A percentile compares a stretch with the other conserved stretches of the same genome.
phyloP scores from a whole-genome alignment of 768 basidiomycete species.

The Boletus subparvulus region DNA sequence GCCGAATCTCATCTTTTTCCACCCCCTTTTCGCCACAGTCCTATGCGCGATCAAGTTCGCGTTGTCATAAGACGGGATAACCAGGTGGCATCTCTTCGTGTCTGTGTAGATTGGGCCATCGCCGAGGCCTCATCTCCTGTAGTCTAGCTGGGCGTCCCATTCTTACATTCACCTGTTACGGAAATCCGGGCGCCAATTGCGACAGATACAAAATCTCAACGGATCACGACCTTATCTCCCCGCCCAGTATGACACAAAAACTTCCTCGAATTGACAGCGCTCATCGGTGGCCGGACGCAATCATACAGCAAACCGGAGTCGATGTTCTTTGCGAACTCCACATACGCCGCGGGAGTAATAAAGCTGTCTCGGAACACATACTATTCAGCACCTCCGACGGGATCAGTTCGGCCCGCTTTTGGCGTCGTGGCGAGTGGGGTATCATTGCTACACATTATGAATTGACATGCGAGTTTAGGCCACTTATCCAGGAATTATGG shows the following conservation, averaged over 20 bases:
- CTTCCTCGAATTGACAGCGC: slow-evolving; percentile 13
- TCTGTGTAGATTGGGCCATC: slow-evolving; percentile 16
- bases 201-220: slow-evolving; percentile 20
- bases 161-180: neutral
- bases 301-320: slow-evolving; percentile 6
- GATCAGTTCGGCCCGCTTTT: slow-evolving; percentile 1
- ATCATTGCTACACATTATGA: neutral
- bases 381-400: slow-evolving; percentile 5
- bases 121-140: slow-evolving; percentile 7
- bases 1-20: slow-evolving; percentile 22
- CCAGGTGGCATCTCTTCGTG: slow-evolving; percentile 4
- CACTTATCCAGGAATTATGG: neutral
- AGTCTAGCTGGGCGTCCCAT: neutral
- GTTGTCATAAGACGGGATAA: slow-evolving; percentile 4
- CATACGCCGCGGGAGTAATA: slow-evolving; percentile 29
- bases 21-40: slow-evolving; percentile 29
- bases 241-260: slow-evolving; percentile 5
- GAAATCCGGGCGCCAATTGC: slow-evolving; percentile 5
- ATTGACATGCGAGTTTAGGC: neutral
- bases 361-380: slow-evolving; percentile 14
- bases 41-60: slow-evolving; percentile 7
- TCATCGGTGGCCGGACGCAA: slow-evolving; percentile 20
- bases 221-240: slow-evolving; percentile 36
- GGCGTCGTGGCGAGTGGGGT: neutral
- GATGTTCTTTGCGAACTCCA: slow-evolving; percentile 20